Percentiles rank a stretch among this genome's conserved stretches.
Evolutionary conservation across 345 rosid genomes (phyloP).

Genomic region (Gossypium bickii): DNA sequence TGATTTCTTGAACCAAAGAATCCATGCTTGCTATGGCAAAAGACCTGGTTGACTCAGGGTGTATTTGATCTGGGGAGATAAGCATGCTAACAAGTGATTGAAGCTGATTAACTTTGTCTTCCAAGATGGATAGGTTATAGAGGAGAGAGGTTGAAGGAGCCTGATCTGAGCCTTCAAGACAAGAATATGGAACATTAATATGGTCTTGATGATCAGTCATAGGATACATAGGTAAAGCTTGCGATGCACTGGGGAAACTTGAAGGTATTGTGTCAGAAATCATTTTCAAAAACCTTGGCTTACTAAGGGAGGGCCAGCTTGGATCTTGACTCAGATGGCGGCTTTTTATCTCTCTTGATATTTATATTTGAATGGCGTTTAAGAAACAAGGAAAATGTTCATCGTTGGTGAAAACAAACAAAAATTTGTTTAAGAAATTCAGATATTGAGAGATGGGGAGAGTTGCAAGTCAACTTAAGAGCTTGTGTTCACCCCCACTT

Average conservation of each 20-base stretch:
- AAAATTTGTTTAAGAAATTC: neutral
- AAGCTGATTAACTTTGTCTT: constrained; percentile 56
- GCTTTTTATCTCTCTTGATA: neutral
- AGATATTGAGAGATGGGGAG: neutral
- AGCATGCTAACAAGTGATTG: constrained; percentile 50
- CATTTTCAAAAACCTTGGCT: constrained; percentile 15
- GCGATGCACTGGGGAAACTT: constrained; percentile 29
- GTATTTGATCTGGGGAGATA: constrained; percentile 29
- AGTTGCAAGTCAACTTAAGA: constrained; percentile 48
- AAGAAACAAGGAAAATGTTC: neutral
- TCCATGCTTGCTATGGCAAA: constrained; percentile 40
- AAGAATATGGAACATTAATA: constrained; percentile 17
- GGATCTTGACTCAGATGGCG: too few species aligned
- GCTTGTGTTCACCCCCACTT: constrained; percentile 42
- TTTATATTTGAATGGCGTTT: neutral
- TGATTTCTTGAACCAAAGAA: constrained; percentile 57
- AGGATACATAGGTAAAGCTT: constrained; percentile 25
- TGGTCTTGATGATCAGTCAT: constrained; percentile 2
- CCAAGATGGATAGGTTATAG: constrained; percentile 49
- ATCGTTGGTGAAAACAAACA: neutral
- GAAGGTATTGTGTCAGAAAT: constrained; percentile 13
- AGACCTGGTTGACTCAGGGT: constrained; percentile 39
- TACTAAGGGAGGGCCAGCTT: too few species aligned
- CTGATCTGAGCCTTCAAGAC: constrained; percentile 16
- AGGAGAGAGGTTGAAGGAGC: constrained; percentile 46